Percentiles rank a stretch among this genome's conserved stretches.
Evolutionary conservation across 2,329 filamentous ascomycete species (phyloP).

Genomic region (Fusarium sp.): DNA sequence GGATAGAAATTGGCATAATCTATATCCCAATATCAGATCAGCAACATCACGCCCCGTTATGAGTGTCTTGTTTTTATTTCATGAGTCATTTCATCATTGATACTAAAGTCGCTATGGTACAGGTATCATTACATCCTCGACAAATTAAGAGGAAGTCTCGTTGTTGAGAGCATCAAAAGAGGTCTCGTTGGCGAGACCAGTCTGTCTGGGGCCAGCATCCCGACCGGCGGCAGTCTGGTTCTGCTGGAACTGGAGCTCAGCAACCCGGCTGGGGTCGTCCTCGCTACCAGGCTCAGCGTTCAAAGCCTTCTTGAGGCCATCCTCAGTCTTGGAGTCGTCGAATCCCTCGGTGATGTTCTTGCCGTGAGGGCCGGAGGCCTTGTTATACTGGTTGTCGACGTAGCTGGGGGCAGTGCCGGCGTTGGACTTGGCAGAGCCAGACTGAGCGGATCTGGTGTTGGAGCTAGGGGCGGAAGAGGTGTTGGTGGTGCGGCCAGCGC

Average conservation of each 20-base stretch:
- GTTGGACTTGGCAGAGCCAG: slow-evolving; percentile 2
- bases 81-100: slow-evolving; percentile 34
- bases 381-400: slow-evolving; percentile 49
- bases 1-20: background rate
- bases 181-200: slow-evolving; percentile 41
- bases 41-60: background rate
- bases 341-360: slow-evolving; percentile 57
- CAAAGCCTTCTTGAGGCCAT: slow-evolving; percentile 54
- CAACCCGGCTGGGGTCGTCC: slow-evolving; percentile 59
- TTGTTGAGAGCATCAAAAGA: slow-evolving; percentile 48
- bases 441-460: slow-evolving; percentile 6
- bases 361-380: slow-evolving; percentile 53
- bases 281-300: slow-evolving; percentile 58
- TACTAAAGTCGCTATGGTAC: slow-evolving; percentile 17
- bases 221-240: slow-evolving; percentile 37
- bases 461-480: slow-evolving; percentile 12
- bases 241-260: slow-evolving; percentile 56
- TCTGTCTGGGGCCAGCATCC: slow-evolving; percentile 46
- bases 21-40: background rate
- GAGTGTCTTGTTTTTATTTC: background rate
- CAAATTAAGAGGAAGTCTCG: slow-evolving; percentile 44
- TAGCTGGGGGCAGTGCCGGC: slow-evolving; percentile 53
- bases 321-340: slow-evolving; percentile 48
- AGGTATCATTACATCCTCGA: background rate
- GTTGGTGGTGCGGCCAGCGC: slow-evolving; percentile 6